Conservation (phyloP, 176 grass and related monocot genomes). For the Triticum urartu region DNA sequence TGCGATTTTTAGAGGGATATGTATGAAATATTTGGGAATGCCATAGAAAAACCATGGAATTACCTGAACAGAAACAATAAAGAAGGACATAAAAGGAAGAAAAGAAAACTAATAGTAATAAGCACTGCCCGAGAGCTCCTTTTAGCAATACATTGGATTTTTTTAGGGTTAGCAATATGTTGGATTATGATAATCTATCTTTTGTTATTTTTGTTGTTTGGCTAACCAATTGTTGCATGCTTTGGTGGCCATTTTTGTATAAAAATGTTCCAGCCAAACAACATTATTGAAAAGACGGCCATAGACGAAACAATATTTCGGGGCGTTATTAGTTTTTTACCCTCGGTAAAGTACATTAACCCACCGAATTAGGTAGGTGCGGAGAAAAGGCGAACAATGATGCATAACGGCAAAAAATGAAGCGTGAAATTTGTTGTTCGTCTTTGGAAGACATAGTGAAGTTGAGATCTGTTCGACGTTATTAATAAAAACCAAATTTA, state of each 20-base stretch:
- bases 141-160: neutral
- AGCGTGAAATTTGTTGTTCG: no score
- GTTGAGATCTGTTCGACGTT: neutral
- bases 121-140: neutral
- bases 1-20: neutral
- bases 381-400: no score
- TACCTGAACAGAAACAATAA: neutral
- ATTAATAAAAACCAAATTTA: neutral
- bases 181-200: neutral
- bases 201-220: neutral
- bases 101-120: neutral
- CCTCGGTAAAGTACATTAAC: no score
- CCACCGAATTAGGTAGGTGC: no score
- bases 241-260: neutral
- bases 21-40: neutral
- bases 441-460: no score
- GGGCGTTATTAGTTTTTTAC: neutral
- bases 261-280: neutral
- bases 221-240: neutral
- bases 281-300: neutral
- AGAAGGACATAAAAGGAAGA: neutral
- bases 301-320: neutral
- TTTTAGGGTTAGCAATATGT: no score
- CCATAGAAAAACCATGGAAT: neutral
- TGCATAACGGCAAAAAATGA: no score